Evolutionary conservation across 177 flowering plant genomes (phyloP).

Genomic region (Vitis hybrid): DNA sequence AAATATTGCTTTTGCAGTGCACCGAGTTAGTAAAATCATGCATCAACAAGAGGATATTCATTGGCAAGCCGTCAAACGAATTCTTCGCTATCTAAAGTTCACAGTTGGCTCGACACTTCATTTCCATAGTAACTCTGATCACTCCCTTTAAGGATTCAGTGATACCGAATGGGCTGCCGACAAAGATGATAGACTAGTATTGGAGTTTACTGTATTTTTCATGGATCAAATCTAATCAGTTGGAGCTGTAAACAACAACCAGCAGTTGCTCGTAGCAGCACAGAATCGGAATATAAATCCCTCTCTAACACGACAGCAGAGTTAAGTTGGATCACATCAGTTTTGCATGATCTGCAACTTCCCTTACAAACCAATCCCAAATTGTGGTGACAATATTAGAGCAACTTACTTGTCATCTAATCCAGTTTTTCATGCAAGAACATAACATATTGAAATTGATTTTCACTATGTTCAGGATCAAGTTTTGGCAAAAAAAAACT

Average conservation of each 20-base stretch:
- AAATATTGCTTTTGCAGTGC: not conserved
- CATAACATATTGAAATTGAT: too few relatives aligned
- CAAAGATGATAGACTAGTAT: not conserved
- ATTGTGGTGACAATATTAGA: too few relatives aligned
- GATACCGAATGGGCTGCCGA: not conserved
- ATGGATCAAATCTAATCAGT: not conserved
- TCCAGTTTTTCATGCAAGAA: too few relatives aligned
- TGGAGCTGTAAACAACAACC: not conserved
- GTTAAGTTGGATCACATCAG: too few relatives aligned
- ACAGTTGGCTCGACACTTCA: not conserved
- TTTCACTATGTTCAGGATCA: too few relatives aligned
- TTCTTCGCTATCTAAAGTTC: not conserved
- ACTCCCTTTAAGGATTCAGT: not conserved
- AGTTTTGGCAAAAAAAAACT: too few relatives aligned
- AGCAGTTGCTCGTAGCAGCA: not conserved
- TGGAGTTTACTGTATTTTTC: not conserved
- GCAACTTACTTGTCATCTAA: too few relatives aligned
- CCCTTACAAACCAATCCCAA: too few relatives aligned
- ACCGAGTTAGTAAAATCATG: not conserved
- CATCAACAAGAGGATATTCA: not conserved
- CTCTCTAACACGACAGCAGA: not conserved
- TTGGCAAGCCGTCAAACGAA: not conserved
- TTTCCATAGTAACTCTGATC: not conserved
- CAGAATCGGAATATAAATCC: not conserved
- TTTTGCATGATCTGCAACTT: too few relatives aligned